Evolutionary conservation across 495 filamentous ascomycete genomes (phyloP).

Genomic region (Cercophora sp.): DNA sequence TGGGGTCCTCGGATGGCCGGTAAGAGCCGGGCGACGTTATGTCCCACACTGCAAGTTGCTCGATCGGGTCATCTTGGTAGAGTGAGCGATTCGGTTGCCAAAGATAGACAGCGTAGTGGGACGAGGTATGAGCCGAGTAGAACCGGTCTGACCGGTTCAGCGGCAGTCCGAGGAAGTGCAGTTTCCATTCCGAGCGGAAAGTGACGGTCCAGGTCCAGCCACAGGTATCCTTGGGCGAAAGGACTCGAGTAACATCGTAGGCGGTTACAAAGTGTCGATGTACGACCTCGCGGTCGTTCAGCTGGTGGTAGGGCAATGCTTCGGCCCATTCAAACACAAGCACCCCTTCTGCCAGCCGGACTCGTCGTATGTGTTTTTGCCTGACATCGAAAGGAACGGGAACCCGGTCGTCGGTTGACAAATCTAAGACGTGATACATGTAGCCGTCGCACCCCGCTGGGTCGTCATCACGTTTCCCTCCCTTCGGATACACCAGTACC

Average conservation of each 20-base stretch:
- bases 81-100: conserved; percentile 62
- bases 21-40: conserved; percentile 54
- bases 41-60: conserved; percentile 65
- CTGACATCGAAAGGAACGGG: conserved; percentile 53
- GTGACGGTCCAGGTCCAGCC: conserved; percentile 41
- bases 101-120: conserved; percentile 62
- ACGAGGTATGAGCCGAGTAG: conserved; percentile 59
- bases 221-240: neutral
- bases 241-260: conserved; percentile 47
- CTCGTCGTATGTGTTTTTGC: conserved; percentile 54
- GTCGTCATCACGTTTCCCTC: neutral
- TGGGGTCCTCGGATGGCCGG: conserved; percentile 53
- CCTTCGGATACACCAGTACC: conserved; percentile 52
- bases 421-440: conserved; percentile 52
- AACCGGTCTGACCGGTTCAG: conserved; percentile 58
- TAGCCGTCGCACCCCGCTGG: conserved; percentile 23
- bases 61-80: conserved; percentile 57
- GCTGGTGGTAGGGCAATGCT: conserved; percentile 50
- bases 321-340: conserved; percentile 68
- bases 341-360: conserved; percentile 53
- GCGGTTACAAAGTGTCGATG: conserved; percentile 64
- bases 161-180: conserved; percentile 59
- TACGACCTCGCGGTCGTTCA: conserved; percentile 54
- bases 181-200: conserved; percentile 66
- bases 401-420: conserved; percentile 41